Conservation (phyloP, 1,284 basidiomycete genomes). For the Ustilago loliicola region DNA sequence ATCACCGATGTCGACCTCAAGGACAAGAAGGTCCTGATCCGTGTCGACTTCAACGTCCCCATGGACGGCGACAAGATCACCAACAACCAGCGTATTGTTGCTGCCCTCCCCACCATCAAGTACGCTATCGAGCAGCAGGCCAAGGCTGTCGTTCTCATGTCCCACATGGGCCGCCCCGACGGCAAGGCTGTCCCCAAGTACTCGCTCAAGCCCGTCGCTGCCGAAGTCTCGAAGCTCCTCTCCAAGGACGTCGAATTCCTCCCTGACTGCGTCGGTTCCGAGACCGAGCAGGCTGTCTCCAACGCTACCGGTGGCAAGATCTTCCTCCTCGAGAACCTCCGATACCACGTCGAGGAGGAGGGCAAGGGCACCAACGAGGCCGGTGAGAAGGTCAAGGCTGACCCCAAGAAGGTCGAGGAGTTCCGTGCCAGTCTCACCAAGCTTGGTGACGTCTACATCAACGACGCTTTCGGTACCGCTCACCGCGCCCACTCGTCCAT, state of each 20-base stretch:
- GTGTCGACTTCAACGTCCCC: conserved; percentile 97
- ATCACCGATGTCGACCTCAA: conserved; percentile 92
- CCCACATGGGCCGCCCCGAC: conserved; percentile 96
- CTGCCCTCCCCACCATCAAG: conserved; percentile 94
- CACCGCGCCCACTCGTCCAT: conserved; percentile 98
- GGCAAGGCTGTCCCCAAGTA: conserved; percentile 90
- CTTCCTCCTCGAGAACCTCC: conserved; percentile 95
- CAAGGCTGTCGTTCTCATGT: conserved; percentile 90
- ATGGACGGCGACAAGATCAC: conserved; percentile 87
- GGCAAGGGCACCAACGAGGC: conserved; percentile 92
- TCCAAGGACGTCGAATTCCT: conserved; percentile 79
- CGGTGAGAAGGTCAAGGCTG: conserved; percentile 92
- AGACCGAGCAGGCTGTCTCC: conserved; percentile 82
- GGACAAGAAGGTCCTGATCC: conserved; percentile 81
- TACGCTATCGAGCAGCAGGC: conserved; percentile 92
- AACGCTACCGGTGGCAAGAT: conserved; percentile 81
- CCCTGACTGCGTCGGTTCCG: conserved; percentile 85
- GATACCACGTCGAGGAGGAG: conserved; percentile 99
- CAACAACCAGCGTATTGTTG: conserved; percentile 93
- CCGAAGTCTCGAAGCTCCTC: conserved; percentile 72
- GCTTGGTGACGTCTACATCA: conserved; percentile 96
- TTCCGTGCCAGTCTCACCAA: conserved; percentile 90
- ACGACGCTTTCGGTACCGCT: conserved; percentile 98
- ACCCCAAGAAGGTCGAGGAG: conserved; percentile 82
- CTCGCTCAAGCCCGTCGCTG: conserved; percentile 86